phyloP scores from a whole-genome alignment of 805 yeast genomes.

The Sugiyamaella lignohabitans region DNA sequence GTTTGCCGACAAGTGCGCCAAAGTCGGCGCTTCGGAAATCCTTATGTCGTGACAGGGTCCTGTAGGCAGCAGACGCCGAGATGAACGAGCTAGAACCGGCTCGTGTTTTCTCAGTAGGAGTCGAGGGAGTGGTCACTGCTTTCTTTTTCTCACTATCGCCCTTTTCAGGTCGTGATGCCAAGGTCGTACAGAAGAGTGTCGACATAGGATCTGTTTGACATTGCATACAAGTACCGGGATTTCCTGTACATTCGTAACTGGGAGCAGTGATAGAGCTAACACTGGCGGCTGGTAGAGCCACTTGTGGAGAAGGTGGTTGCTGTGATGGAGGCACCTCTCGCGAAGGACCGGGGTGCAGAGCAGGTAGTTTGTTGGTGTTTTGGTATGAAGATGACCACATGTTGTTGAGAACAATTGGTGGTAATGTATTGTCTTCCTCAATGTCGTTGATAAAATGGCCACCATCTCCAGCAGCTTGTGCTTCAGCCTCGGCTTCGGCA shows the following conservation, averaged over 20 bases:
- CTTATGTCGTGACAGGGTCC: constrained; percentile 76
- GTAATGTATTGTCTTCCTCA: constrained; percentile 21
- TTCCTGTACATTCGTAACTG: constrained; percentile 61
- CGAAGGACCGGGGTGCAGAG: constrained; percentile 58
- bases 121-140: background rate
- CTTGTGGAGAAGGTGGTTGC: constrained; percentile 58
- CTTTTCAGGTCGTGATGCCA: constrained; percentile 42
- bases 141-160: constrained; percentile 2
- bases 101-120: constrained; percentile 3
- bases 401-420: constrained; percentile 19
- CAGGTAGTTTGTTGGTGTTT: constrained; percentile 41
- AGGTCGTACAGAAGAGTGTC: constrained; percentile 79
- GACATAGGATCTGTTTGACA: constrained; percentile 86
- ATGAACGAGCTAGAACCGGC: constrained; percentile 44
- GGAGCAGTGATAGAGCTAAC: constrained; percentile 4
- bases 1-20: constrained; percentile 63
- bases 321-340: constrained; percentile 53
- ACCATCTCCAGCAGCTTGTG: constrained; percentile 33
- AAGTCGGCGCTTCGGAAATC: constrained; percentile 69
- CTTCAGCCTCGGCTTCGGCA: constrained; percentile 55
- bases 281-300: constrained; percentile 8
- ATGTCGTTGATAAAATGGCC: constrained; percentile 18
- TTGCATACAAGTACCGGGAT: constrained; percentile 81
- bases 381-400: constrained; percentile 8
- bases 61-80: constrained; percentile 87